A percentile compares a stretch with the other conserved stretches of the same genome.
These are phyloP conservation scores for Colletotrichum graminicola DNA, from an alignment of 2,329 filamentous ascomycete genomes.

Conservation along the genomic window DNA sequence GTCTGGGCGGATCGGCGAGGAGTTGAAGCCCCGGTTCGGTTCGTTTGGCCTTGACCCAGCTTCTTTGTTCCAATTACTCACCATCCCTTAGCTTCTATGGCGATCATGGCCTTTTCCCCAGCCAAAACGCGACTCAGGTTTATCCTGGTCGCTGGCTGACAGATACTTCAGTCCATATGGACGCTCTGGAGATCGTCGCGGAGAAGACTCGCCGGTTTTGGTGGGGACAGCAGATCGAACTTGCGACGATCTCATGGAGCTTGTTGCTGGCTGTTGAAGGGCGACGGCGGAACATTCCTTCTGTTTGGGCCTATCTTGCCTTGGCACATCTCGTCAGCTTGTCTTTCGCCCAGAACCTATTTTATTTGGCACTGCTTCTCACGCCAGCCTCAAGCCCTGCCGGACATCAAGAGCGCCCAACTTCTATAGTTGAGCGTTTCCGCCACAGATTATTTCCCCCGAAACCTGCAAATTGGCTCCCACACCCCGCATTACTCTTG, in stretches of 20 bases:
- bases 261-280: conserved; percentile 71
- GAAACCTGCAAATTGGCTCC: conserved; percentile 60
- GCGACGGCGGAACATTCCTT: conserved; percentile 66
- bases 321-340: conserved; percentile 71
- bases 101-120: conserved; percentile 53
- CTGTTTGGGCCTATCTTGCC: conserved; percentile 67
- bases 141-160: conserved; percentile 65
- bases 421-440: conserved; percentile 48
- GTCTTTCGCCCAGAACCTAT: conserved; percentile 73
- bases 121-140: conserved; percentile 47
- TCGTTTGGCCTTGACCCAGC: conserved; percentile 40
- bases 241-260: conserved; percentile 66
- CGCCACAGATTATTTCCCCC: conserved; percentile 50
- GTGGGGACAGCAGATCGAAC: conserved; percentile 72
- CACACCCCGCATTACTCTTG: conserved; percentile 53
- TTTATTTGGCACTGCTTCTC: conserved; percentile 70
- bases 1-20: conserved; percentile 60
- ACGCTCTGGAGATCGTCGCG: conserved; percentile 67
- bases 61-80: conserved; percentile 31
- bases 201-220: conserved; percentile 68
- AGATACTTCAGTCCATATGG: conserved; percentile 63
- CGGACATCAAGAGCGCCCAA: conserved; percentile 46
- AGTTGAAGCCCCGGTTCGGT: conserved; percentile 54
- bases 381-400: conserved; percentile 62
- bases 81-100: conserved; percentile 44